These are phyloP conservation scores for Volvariella surrecta DNA, from an alignment of 1,284 basidiomycete genomes.

Conservation along the genomic window DNA sequence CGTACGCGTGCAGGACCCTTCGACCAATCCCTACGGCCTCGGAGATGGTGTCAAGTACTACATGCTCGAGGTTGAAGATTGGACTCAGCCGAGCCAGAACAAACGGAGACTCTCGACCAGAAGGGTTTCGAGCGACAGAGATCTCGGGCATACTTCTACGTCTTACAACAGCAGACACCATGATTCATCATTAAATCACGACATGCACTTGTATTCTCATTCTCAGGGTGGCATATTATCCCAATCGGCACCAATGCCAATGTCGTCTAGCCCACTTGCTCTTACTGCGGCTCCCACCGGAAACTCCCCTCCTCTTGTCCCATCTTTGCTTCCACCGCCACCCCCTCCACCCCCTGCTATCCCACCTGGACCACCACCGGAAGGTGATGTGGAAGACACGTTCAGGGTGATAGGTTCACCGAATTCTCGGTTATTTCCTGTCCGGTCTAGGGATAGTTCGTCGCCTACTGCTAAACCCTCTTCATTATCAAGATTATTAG, in stretches of 20 bases:
- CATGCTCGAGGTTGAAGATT: slow-evolving; percentile 90
- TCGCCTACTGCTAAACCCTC: slow-evolving; percentile 62
- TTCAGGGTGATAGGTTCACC: slow-evolving; percentile 53
- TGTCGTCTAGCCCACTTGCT: too few relatives aligned
- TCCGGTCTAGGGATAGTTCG: slow-evolving; percentile 55
- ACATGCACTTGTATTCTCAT: too few relatives aligned
- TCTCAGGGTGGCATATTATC: too few relatives aligned
- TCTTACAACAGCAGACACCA: slow-evolving; percentile 4
- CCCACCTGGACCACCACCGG: slow-evolving; percentile 43
- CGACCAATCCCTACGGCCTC: slow-evolving; percentile 71
- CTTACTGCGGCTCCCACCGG: too few relatives aligned
- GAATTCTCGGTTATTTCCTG: slow-evolving; percentile 54
- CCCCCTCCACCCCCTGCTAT: slow-evolving; percentile 19
- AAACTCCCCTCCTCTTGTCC: too few relatives aligned
- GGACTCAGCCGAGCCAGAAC: slow-evolving; percentile 66
- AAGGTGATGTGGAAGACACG: slow-evolving; percentile 58
- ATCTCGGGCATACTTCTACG: slow-evolving; percentile 10
- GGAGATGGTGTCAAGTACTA: slow-evolving; percentile 90
- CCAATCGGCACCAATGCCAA: too few relatives aligned
- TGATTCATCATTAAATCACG: too few relatives aligned
- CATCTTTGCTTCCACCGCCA: slow-evolving; percentile 7
- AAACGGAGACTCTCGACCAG: slow-evolving; percentile 49
- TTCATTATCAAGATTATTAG: slow-evolving; percentile 65
- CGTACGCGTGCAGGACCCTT: slow-evolving; percentile 43
- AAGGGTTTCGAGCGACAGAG: slow-evolving; percentile 37